Conservation (phyloP, 2,329 filamentous ascomycete genomes). For the Clonostachys rhizophaga region DNA sequence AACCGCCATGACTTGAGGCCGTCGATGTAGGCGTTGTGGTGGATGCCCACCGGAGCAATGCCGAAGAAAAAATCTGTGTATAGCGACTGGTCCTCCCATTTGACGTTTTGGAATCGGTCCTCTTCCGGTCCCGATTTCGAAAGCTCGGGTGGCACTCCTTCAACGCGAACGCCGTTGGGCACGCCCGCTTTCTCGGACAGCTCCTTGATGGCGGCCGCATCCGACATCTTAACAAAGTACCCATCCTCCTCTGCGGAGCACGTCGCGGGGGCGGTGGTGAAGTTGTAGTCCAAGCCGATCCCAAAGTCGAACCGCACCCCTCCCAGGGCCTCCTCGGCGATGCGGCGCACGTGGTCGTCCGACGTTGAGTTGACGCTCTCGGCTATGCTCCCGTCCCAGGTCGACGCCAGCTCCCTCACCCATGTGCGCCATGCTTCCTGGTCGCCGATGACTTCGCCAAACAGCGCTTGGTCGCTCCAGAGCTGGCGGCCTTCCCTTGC, state of each 20-base stretch:
- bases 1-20: slow-evolving; percentile 22
- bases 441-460: slow-evolving; percentile 30
- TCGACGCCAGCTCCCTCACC: slow-evolving; percentile 15
- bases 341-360: slow-evolving; percentile 7
- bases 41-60: slow-evolving; percentile 24
- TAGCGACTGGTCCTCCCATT: slow-evolving; percentile 23
- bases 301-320: slow-evolving; percentile 28
- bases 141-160: slow-evolving; percentile 18
- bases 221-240: slow-evolving; percentile 20
- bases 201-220: slow-evolving; percentile 10
- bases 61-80: slow-evolving; percentile 31
- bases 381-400: slow-evolving; percentile 21
- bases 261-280: slow-evolving; percentile 25
- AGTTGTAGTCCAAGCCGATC: slow-evolving; percentile 31
- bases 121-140: slow-evolving; percentile 2
- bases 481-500: slow-evolving; percentile 22
- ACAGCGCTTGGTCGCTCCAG: slow-evolving; percentile 30
- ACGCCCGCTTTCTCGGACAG: slow-evolving; percentile 22
- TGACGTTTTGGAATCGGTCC: slow-evolving; percentile 6
- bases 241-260: slow-evolving; percentile 29
- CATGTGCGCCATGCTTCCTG: slow-evolving; percentile 29
- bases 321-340: slow-evolving; percentile 18
- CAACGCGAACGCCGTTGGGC: slow-evolving; percentile 15
- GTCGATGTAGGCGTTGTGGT: slow-evolving; percentile 27
- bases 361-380: slow-evolving; percentile 2